phyloP scores from a whole-genome alignment of 1,284 basidiomycete species.

The Exobasidium cylindrosporum region DNA sequence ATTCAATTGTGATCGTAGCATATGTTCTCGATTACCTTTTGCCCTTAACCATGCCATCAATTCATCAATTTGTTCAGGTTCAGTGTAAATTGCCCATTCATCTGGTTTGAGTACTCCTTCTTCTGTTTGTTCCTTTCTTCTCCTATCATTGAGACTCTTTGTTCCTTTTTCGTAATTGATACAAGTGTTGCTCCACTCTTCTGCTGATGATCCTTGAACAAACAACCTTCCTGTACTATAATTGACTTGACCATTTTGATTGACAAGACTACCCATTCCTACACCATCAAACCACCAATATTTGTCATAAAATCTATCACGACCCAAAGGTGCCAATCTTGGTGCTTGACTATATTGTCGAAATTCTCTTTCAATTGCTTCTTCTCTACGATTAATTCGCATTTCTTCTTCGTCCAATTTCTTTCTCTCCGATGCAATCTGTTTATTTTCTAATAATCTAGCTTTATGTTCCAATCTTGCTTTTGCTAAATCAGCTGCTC shows the following conservation, averaged over 20 bases:
- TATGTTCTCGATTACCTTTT: constrained; percentile 81
- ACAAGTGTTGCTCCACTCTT: constrained; percentile 50
- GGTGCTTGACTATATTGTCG: constrained; percentile 77
- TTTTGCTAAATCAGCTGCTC: constrained; percentile 25
- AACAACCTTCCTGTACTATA: constrained; percentile 87
- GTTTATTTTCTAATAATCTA: constrained; percentile 39
- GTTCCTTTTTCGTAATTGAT: constrained; percentile 60
- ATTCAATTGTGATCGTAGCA: constrained; percentile 72
- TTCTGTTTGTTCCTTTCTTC: constrained; percentile 70
- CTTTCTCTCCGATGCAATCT: constrained; percentile 34
- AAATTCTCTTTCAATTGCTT: constrained; percentile 88
- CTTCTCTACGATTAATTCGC: constrained; percentile 72
- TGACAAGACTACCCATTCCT: constrained; percentile 72
- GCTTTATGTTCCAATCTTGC: constrained; percentile 36
- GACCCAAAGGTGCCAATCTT: constrained; percentile 80
- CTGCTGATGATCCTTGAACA: constrained; percentile 79
- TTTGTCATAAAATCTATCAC: constrained; percentile 87
- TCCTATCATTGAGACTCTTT: constrained; percentile 57
- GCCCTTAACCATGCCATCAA: constrained; percentile 85
- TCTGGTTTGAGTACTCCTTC: constrained; percentile 68
- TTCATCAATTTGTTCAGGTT: constrained; percentile 78
- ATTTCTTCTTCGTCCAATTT: constrained; percentile 70
- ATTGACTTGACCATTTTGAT: constrained; percentile 61
- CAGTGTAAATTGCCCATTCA: constrained; percentile 86
- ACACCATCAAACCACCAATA: constrained; percentile 99